phyloP scores from a whole-genome alignment of 2,329 filamentous ascomycete genomes.

The Claviceps quebecensis region DNA sequence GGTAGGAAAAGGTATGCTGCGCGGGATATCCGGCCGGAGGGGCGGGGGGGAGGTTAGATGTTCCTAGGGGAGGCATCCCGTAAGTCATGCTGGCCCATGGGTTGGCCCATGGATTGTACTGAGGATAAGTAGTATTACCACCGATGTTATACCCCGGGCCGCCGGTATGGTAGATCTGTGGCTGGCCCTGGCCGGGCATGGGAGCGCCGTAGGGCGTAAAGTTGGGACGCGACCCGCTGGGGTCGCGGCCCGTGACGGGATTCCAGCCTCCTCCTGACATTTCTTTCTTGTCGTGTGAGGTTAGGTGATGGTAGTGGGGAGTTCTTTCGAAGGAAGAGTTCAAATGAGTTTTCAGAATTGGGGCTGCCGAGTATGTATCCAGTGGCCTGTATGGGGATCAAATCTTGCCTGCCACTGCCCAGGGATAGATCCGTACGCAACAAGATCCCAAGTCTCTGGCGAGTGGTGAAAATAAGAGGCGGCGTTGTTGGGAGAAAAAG shows the following conservation, averaged over 20 bases:
- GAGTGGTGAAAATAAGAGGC: not conserved
- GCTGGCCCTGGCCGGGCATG: constrained; percentile 20
- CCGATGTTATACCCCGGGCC: constrained; percentile 21
- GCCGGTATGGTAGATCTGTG: constrained; percentile 24
- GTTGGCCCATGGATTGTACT: constrained; percentile 11
- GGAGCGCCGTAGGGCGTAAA: constrained; percentile 21
- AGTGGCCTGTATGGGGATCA: constrained; percentile 15
- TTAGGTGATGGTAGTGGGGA: no score
- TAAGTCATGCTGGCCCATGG: constrained; percentile 15
- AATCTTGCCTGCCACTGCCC: constrained; percentile 23
- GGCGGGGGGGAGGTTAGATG: constrained; percentile 4
- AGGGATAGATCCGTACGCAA: constrained; percentile 16
- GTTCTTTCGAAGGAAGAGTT: not conserved
- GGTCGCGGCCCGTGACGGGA: constrained; percentile 24
- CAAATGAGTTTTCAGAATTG: constrained; percentile 8
- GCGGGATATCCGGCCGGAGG: constrained; percentile 13
- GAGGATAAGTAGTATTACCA: constrained; percentile 8
- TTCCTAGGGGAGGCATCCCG: constrained; percentile 10
- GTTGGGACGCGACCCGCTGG: constrained; percentile 17
- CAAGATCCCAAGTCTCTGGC: constrained; percentile 16
- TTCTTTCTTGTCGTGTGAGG: not conserved
- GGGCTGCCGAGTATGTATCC: constrained; percentile 25
- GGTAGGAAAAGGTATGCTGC: constrained; percentile 16
- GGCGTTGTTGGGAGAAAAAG: not conserved
- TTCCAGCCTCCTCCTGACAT: constrained; percentile 27